A percentile compares a stretch with the other conserved stretches of the same genome.
Conservation (phyloP, 768 basidiomycete genomes). For the Lactarius tabidus region DNA sequence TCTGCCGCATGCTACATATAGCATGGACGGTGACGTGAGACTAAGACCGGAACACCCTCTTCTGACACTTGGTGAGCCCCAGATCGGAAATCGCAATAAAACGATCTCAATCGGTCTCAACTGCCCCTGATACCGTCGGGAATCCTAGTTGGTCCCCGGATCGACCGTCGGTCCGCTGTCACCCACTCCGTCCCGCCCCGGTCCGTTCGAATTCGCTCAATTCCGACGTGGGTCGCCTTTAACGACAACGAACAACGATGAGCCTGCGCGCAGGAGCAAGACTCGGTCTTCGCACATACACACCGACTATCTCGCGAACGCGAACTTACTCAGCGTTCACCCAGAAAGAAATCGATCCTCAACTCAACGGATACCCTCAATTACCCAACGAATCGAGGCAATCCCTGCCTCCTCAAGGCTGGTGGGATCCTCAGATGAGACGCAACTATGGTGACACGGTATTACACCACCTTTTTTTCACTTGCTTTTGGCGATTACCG, state of each 20-base stretch:
- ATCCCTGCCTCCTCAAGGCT: conserved; percentile 57
- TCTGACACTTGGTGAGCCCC: not conserved
- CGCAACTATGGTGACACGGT: conserved; percentile 82
- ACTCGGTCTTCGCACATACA: conserved; percentile 23
- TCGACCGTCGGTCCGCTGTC: not conserved
- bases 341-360: conserved; percentile 51
- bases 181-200: not conserved
- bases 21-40: conserved; percentile 9
- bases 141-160: not conserved
- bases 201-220: not conserved
- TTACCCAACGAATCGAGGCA: conserved; percentile 67
- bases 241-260: not conserved
- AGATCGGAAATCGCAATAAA: conserved; percentile 9
- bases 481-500: conserved; percentile 19
- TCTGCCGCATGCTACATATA: conserved; percentile 1
- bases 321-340: conserved; percentile 29
- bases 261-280: conserved; percentile 8
- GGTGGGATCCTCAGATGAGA: conserved; percentile 73
- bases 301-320: conserved; percentile 1
- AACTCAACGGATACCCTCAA: conserved; percentile 68
- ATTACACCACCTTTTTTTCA: conserved; percentile 28
- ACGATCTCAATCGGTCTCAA: not conserved
- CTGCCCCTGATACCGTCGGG: not conserved
- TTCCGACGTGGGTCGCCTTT: not conserved
- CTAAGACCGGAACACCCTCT: not conserved